These are phyloP conservation scores for Sporobolomyces roseus DNA, from an alignment of 768 basidiomycete genomes.

Conservation along the genomic window DNA sequence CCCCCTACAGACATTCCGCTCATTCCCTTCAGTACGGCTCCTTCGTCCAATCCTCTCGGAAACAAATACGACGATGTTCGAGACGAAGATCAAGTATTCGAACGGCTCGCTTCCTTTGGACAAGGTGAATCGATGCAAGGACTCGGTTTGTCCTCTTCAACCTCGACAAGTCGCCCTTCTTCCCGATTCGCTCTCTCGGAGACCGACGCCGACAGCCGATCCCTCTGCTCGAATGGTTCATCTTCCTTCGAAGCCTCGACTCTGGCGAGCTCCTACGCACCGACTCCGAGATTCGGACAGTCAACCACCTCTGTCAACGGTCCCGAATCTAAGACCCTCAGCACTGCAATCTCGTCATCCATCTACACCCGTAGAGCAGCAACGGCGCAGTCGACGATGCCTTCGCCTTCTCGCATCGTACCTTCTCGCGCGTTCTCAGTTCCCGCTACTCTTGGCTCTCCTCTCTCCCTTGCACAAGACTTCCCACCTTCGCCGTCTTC, in stretches of 20 bases:
- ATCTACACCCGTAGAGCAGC: constrained; percentile 2
- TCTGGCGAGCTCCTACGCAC: constrained; percentile 22
- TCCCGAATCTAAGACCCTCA: neutral
- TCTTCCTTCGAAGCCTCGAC: constrained; percentile 28
- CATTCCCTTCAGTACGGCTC: neutral
- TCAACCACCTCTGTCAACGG: constrained; percentile 1
- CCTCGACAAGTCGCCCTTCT: neutral
- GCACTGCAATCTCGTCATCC: neutral
- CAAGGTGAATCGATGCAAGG: constrained; percentile 6
- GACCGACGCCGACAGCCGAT: neutral
- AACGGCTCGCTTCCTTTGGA: constrained; percentile 24
- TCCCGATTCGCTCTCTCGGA: constrained; percentile 13
- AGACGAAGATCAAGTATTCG: constrained; percentile 7
- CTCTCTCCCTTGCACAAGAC: constrained; percentile 3
- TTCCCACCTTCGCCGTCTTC: constrained; percentile 8
- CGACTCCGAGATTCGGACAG: neutral
- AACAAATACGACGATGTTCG: neutral
- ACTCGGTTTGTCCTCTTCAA: constrained; percentile 19
- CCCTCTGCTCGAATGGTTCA: constrained; percentile 6
- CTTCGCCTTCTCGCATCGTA: neutral
- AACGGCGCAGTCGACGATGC: neutral
- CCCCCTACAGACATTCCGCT: constrained; percentile 14
- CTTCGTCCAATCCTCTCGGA: neutral
- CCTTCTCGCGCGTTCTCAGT: neutral
- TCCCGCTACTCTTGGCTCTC: constrained; percentile 11